Evolutionary conservation across 1,139 yeast genomes (phyloP).

Genomic region (Eremothecium coryli): DNA sequence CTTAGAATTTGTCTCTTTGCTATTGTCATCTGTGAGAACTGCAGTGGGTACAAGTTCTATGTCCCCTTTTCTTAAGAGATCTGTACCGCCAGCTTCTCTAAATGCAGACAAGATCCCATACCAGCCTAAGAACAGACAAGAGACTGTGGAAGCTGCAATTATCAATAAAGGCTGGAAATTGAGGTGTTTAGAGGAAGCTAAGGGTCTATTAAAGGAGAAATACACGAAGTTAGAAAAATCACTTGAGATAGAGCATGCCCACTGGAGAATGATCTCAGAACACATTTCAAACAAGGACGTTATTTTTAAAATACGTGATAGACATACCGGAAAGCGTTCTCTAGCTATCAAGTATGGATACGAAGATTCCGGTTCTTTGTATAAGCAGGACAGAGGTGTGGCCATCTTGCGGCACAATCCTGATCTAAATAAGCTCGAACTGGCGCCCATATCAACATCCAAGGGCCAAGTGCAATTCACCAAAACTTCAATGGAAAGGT

Average conservation of each 20-base stretch:
- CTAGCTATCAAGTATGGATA: conserved; percentile 84
- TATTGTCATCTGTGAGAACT: conserved; percentile 75
- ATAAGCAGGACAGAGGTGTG: conserved; percentile 57
- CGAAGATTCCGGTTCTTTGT: conserved; percentile 81
- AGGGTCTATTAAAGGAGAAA: conserved; percentile 43
- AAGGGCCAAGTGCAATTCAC: conserved; percentile 9
- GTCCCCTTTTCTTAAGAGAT: conserved; percentile 76
- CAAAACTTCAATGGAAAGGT: conserved; percentile 21
- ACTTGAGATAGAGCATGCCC: conserved; percentile 52
- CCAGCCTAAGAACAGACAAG: conserved; percentile 15
- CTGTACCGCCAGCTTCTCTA: conserved; percentile 71
- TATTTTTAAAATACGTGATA: conserved; percentile 57
- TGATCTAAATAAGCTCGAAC: conserved; percentile 32
- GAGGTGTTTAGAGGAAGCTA: conserved; percentile 53
- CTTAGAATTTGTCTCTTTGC: conserved; percentile 74
- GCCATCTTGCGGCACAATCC: conserved; percentile 48
- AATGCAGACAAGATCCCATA: conserved; percentile 49
- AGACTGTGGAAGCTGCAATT: conserved; percentile 18
- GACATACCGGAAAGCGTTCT: conserved; percentile 37
- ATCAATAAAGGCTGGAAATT: conserved; percentile 83
- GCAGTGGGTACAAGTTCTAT: conserved; percentile 79
- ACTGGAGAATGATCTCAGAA: conserved; percentile 51
- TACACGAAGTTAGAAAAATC: conserved; percentile 45
- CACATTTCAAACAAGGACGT: conserved; percentile 55
- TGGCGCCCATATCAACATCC: conserved; percentile 31